phyloP scores from a whole-genome alignment of 164 flowering plant species.

The Magnolia sinica region DNA sequence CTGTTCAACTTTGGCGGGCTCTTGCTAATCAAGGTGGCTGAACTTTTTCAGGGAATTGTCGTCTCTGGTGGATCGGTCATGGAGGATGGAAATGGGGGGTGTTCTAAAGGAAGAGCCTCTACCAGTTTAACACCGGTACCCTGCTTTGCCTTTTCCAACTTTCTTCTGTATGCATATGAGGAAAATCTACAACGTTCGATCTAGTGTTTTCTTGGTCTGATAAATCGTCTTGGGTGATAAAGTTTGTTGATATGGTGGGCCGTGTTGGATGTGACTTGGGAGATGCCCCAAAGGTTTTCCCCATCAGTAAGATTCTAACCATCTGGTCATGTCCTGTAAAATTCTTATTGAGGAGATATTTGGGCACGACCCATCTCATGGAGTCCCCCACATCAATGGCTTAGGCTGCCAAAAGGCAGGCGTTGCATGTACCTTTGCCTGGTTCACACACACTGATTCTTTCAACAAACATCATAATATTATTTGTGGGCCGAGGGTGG shows the following conservation, averaged over 20 bases:
- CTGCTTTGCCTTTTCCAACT: neutral
- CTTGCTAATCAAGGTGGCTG: neutral
- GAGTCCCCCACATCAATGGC: neutral
- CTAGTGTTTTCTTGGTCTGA: no score
- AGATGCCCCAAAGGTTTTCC: neutral
- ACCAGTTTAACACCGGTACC: constrained; percentile 26
- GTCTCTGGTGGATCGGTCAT: constrained; percentile 73
- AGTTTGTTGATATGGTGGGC: neutral
- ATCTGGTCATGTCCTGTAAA: neutral
- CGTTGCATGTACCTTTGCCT: neutral
- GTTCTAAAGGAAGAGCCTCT: constrained; percentile 57
- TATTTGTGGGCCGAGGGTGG: no score
- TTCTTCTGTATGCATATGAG: neutral
- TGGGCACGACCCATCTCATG: neutral
- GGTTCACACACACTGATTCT: neutral
- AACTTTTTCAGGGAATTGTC: constrained; percentile 65
- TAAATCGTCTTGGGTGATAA: no score
- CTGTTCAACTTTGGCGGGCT: no score
- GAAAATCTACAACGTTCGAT: neutral
- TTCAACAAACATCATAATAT: no score
- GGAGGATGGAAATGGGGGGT: constrained; percentile 98
- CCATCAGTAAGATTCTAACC: neutral
- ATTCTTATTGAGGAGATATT: neutral
- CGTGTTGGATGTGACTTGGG: neutral
- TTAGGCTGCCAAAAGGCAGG: neutral